These are phyloP conservation scores for Discostella stelligera DNA, from an alignment of 352 stramenopile genomes.

Conservation along the genomic window DNA sequence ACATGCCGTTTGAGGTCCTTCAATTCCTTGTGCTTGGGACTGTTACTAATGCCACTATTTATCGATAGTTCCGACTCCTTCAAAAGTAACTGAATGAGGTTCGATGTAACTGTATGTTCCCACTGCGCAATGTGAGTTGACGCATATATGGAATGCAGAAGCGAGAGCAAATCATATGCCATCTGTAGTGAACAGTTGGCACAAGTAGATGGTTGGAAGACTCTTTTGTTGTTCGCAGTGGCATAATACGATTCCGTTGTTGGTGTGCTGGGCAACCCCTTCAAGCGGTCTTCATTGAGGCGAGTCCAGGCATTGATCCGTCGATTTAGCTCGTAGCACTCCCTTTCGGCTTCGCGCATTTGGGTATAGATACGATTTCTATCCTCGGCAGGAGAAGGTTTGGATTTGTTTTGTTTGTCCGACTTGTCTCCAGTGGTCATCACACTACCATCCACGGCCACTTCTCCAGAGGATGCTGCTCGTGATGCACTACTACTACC, in stretches of 20 bases:
- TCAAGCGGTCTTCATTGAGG: slow-evolving; percentile 69
- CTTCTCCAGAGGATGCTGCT: slow-evolving; percentile 16
- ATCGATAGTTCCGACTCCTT: slow-evolving; percentile 43
- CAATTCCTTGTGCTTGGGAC: slow-evolving; percentile 55
- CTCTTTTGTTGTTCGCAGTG: not conserved
- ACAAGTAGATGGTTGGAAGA: slow-evolving; percentile 67
- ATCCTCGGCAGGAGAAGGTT: slow-evolving; percentile 55
- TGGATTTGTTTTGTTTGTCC: slow-evolving; percentile 50
- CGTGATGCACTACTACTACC: slow-evolving; percentile 19
- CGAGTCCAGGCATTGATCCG: slow-evolving; percentile 77
- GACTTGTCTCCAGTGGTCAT: slow-evolving; percentile 15
- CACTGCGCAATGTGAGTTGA: slow-evolving; percentile 45
- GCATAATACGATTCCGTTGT: not conserved
- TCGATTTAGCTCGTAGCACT: slow-evolving; percentile 71
- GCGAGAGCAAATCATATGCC: slow-evolving; percentile 55
- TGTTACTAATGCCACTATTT: not conserved
- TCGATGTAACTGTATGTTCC: slow-evolving; percentile 49
- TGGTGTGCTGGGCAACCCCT: slow-evolving; percentile 1
- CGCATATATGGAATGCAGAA: slow-evolving; percentile 58
- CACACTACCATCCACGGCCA: slow-evolving; percentile 17
- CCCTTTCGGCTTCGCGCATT: slow-evolving; percentile 74
- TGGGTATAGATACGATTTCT: slow-evolving; percentile 67
- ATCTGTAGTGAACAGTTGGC: slow-evolving; percentile 58
- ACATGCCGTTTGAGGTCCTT: slow-evolving; percentile 60
- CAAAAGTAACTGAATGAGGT: slow-evolving; percentile 53